Evolutionary conservation across 2,329 filamentous ascomycete genomes (phyloP), one percentile per base, ranked within the genome.

Genomic region (Botryotinia globosa): DNA sequence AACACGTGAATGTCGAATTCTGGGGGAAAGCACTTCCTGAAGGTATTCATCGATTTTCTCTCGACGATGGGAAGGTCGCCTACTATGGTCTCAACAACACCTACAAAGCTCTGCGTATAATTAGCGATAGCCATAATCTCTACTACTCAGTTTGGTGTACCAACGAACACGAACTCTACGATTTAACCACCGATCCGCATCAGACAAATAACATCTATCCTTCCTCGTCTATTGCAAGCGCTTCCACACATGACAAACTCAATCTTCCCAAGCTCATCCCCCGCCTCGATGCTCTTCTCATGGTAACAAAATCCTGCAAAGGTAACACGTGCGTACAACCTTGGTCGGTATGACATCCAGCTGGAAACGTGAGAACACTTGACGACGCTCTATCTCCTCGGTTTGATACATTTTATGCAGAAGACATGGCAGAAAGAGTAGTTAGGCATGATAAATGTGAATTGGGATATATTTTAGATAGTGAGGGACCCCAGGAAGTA

Each of bases 111-210:
- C 72, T 87, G 5, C 80, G 85, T 20, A 74, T 87, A 1, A 79
- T 85, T 32, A 80, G 82, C 0, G 73, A 83, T 5, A 80, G 82
- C 7, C 92, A 91, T 77, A 88, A 86, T 76, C 79, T 92, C 8
- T 88, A 89, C 74, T 92, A 92, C 77, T 86, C 88, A 0, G 88
- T 91, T 0, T 92, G 90, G 90, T 92, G 91, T 77, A 90, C 82
- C 22, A 88, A 89, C 69, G 89, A 91, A 77, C 87, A 88, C 72
- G 90, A 92, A 79, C 84, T 91, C 3, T 92, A 92, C 78, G 85
- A 92, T 74, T 77, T 91, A 56, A 86, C 83, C 77, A 82, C 82
- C 39, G 87, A 89, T 72, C 86, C 86, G 1, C 82, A 84, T 44
- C 86, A 90, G 77, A 80, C 87, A 34, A 76, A 81, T 62, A 89